These are phyloP conservation scores for Lactarius pseudohatsudake DNA, from an alignment of 768 basidiomycete genomes.

Conservation along the genomic window DNA sequence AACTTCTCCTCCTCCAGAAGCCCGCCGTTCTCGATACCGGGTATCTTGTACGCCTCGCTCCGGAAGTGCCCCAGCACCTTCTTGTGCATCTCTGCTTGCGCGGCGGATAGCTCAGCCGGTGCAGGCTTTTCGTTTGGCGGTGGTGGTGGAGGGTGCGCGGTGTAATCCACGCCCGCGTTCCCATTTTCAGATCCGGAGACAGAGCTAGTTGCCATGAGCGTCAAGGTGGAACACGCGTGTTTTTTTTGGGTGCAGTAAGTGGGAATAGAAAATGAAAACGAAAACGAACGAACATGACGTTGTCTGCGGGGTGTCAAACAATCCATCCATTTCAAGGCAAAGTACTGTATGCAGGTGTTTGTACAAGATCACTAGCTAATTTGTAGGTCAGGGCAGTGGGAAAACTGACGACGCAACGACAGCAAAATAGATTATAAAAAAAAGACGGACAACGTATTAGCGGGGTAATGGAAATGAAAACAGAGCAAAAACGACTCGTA, in stretches of 20 bases:
- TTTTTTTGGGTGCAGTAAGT: background rate
- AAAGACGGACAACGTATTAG: constrained; percentile 21
- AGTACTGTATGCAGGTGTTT: background rate
- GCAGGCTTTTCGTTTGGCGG: constrained; percentile 6
- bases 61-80: constrained; percentile 62
- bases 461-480: background rate
- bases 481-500: background rate
- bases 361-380: background rate
- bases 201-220: constrained; percentile 3
- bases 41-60: constrained; percentile 50
- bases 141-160: constrained; percentile 19
- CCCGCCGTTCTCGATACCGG: constrained; percentile 43
- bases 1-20: constrained; percentile 70
- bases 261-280: background rate
- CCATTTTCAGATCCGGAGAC: constrained; percentile 12
- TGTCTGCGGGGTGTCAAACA: background rate
- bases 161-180: constrained; percentile 15
- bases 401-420: constrained; percentile 6
- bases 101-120: constrained; percentile 39
- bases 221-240: background rate
- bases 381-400: background rate
- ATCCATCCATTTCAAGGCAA: background rate
- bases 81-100: constrained; percentile 50
- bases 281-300: background rate
- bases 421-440: constrained; percentile 29